phyloP scores from a whole-genome alignment of 1,139 yeast genomes.

The Debaryomyces coudertii region DNA sequence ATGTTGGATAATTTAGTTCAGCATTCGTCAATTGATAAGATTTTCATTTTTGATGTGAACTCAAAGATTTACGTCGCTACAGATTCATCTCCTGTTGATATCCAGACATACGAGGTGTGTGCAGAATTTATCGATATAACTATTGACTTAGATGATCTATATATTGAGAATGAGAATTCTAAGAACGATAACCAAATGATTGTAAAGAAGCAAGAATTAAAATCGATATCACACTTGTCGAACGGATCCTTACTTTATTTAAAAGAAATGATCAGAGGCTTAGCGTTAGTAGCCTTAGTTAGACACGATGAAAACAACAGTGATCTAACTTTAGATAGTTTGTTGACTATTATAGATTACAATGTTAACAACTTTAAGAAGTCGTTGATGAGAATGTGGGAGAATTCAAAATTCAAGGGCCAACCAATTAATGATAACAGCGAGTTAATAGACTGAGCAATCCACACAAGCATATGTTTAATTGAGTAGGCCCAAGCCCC shows the following conservation, averaged over 20 bases:
- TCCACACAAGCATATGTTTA: background rate
- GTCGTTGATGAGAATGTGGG: slow-evolving; percentile 82
- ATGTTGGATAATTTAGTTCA: slow-evolving; percentile 86
- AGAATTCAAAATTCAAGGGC: slow-evolving; percentile 27
- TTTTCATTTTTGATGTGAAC: slow-evolving; percentile 86
- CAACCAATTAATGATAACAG: background rate
- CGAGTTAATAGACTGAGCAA: background rate
- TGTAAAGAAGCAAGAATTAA: slow-evolving; percentile 41
- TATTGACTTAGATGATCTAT: slow-evolving; percentile 79
- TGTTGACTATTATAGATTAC: slow-evolving; percentile 81
- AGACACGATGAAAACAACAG: slow-evolving; percentile 58
- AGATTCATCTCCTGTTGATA: slow-evolving; percentile 93
- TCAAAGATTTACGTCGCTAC: slow-evolving; percentile 97
- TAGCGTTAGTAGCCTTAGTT: slow-evolving; percentile 86
- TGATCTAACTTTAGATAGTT: slow-evolving; percentile 53
- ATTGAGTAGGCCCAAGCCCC: background rate
- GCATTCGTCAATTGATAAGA: slow-evolving; percentile 89
- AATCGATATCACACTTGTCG: slow-evolving; percentile 73
- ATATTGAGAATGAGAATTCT: slow-evolving; percentile 43
- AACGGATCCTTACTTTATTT: slow-evolving; percentile 83
- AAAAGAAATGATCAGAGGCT: slow-evolving; percentile 89
- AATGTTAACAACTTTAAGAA: slow-evolving; percentile 82
- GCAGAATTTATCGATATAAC: slow-evolving; percentile 96
- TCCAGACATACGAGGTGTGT: slow-evolving; percentile 93
- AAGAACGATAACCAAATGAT: slow-evolving; percentile 15